phyloP scores from a whole-genome alignment of 1,139 yeast genomes.

The Scheffersomyces titani region DNA sequence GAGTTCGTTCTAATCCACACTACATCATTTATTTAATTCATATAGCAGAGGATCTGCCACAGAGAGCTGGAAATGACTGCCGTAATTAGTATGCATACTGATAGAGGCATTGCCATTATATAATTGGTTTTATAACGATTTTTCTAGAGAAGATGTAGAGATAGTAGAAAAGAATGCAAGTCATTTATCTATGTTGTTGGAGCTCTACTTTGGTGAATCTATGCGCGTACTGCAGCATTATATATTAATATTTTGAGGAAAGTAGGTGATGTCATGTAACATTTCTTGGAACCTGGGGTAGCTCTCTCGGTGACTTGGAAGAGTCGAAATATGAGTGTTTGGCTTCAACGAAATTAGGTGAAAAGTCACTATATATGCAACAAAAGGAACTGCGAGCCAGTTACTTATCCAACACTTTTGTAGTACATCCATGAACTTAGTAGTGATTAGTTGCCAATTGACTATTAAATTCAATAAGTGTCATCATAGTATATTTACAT shows the following conservation, averaged over 20 bases:
- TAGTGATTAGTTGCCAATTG: no score
- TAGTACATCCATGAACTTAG: no score
- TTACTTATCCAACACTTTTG: no score
- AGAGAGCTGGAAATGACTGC: background rate
- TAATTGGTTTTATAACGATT: background rate
- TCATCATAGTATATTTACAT: no score
- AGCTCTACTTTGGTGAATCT: no score
- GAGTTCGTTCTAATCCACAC: conserved; percentile 55
- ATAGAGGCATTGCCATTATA: background rate
- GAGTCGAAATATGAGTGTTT: background rate
- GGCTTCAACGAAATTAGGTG: background rate
- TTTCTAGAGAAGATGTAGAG: background rate
- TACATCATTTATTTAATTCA: background rate
- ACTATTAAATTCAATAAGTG: no score
- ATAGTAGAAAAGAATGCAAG: background rate
- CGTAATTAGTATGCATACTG: background rate
- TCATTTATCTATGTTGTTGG: no score
- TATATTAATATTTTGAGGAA: no score
- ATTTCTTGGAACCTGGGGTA: no score
- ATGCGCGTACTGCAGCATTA: no score
- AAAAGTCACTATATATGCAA: background rate
- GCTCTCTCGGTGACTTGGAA: background rate
- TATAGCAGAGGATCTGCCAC: background rate
- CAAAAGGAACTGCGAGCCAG: no score
- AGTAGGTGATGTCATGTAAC: no score